phyloP scores from a whole-genome alignment of 2,329 filamentous ascomycete genomes.

The Zarea fungicola region DNA sequence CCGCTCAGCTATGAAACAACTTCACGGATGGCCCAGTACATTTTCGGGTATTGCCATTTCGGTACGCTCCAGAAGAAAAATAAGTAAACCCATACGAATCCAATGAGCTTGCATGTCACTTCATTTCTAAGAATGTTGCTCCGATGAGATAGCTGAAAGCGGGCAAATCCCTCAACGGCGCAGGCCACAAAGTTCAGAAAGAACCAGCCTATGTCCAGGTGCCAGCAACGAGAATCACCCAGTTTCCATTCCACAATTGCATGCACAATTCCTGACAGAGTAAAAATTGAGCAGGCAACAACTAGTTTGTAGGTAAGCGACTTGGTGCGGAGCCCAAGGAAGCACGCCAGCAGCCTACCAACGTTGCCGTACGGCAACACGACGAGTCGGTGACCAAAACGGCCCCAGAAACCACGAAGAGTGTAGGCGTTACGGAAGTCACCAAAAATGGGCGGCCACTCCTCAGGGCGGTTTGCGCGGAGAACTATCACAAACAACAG shows the following conservation, averaged over 20 bases:
- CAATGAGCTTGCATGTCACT: neutral
- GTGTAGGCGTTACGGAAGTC: neutral
- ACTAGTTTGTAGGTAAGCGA: neutral
- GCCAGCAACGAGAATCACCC: neutral
- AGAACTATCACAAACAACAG: neutral
- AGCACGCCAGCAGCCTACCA: neutral
- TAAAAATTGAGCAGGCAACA: neutral
- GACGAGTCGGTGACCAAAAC: neutral
- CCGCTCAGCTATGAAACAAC: neutral
- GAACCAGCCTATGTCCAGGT: neutral
- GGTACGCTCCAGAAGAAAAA: slow-evolving; percentile 1
- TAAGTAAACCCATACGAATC: neutral
- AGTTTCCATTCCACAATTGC: neutral
- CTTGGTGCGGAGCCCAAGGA: neutral
- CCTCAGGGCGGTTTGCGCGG: neutral
- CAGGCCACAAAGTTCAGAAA: neutral
- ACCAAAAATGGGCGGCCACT: neutral
- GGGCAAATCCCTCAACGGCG: neutral
- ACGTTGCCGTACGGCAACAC: neutral
- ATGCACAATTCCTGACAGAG: neutral
- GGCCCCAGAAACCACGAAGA: neutral
- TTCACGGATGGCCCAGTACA: neutral
- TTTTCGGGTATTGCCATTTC: slow-evolving; percentile 1
- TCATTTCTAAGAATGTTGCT: neutral
- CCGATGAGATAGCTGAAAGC: too few species aligned